Conservation (phyloP, 2,329 filamentous ascomycete species). For the Ustilaginoidea virens region DNA sequence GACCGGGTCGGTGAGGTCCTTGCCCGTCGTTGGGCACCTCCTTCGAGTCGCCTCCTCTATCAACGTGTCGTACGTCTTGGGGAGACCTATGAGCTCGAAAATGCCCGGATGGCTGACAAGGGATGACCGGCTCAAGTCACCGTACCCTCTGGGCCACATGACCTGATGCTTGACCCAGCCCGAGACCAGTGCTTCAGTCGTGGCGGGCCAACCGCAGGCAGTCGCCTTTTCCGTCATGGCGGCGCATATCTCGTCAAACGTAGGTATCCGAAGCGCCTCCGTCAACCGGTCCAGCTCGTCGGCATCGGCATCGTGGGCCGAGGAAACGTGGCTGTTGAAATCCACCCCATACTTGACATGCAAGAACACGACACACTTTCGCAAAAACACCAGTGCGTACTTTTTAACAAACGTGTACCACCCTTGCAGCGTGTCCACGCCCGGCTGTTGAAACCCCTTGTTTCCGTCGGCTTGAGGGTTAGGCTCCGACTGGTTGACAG, state of each 20-base stretch:
- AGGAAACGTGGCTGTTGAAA: slow-evolving; percentile 55
- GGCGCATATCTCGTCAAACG: slow-evolving; percentile 63
- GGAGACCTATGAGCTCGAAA: slow-evolving; percentile 84
- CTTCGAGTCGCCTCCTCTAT: slow-evolving; percentile 82
- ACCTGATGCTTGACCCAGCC: slow-evolving; percentile 63
- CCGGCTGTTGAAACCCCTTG: slow-evolving; percentile 37
- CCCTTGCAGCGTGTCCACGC: slow-evolving; percentile 34
- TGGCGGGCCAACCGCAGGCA: slow-evolving; percentile 32
- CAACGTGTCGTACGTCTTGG: slow-evolving; percentile 79
- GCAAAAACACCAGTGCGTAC: slow-evolving; percentile 80
- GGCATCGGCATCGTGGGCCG: slow-evolving; percentile 46
- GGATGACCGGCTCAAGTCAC: slow-evolving; percentile 24
- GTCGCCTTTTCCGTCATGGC: slow-evolving; percentile 32
- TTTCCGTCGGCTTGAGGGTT: slow-evolving; percentile 20
- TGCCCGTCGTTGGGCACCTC: slow-evolving; percentile 76
- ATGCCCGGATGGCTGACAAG: slow-evolving; percentile 69
- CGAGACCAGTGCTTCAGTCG: slow-evolving; percentile 29
- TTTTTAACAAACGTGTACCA: slow-evolving; percentile 52
- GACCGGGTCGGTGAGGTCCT: slow-evolving; percentile 79
- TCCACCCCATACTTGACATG: slow-evolving; percentile 82
- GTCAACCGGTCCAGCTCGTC: slow-evolving; percentile 74
- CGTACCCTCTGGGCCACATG: slow-evolving; percentile 18
- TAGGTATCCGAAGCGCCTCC: slow-evolving; percentile 58
- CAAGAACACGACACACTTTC: slow-evolving; percentile 71
- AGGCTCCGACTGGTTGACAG: slow-evolving; percentile 12